Evolutionary conservation across 225 moss, liverwort and hornwort species (phyloP).

Genomic region (Asterella californica): DNA sequence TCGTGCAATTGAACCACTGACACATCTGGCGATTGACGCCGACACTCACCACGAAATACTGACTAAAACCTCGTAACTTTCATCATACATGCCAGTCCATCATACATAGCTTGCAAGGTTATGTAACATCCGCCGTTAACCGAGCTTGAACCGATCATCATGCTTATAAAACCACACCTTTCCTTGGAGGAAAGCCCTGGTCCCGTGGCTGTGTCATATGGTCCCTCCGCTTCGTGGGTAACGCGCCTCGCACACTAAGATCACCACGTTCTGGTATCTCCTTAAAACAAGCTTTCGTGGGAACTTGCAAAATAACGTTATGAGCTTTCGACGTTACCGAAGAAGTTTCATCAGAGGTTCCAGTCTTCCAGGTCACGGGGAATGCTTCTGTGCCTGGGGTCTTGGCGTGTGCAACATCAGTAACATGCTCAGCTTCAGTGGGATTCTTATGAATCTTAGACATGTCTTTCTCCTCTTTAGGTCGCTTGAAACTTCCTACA

Average conservation of each 20-base stretch:
- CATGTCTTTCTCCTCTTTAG: constrained; percentile 5
- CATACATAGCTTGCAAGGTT: too few species aligned
- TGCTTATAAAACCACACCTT: background rate
- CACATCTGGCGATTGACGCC: background rate
- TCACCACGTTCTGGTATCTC: background rate
- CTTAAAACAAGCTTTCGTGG: background rate
- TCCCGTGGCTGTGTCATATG: background rate
- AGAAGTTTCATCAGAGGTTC: background rate
- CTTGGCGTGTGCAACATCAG: background rate
- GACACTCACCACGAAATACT: too few species aligned
- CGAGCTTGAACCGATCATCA: background rate
- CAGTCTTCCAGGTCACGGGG: background rate
- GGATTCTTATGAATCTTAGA: background rate
- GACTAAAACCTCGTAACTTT: too few species aligned
- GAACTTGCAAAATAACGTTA: background rate
- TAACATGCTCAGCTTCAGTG: background rate
- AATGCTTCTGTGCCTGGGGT: background rate
- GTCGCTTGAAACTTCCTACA: constrained; percentile 18
- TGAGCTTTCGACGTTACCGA: background rate
- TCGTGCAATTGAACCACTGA: background rate
- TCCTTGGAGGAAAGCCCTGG: background rate
- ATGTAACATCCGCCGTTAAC: too few species aligned
- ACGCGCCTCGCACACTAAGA: background rate
- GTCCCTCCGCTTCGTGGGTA: background rate
- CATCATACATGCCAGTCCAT: too few species aligned